These are phyloP conservation scores for Pythium scleroteichum DNA, from an alignment of 352 stramenopile genomes.

Conservation along the genomic window DNA sequence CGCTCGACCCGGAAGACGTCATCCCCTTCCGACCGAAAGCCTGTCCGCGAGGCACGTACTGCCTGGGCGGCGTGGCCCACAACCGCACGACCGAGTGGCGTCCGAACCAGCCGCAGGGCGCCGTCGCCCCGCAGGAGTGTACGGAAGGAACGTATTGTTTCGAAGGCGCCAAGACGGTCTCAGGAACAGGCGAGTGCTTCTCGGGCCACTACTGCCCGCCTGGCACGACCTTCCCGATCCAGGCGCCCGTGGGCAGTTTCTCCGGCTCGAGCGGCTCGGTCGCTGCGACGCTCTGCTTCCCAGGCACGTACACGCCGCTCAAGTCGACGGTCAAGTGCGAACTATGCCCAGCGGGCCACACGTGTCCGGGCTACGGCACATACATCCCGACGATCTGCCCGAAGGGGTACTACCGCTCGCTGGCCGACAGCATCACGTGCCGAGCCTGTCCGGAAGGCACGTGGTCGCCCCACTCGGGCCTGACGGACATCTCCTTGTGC, in stretches of 20 bases:
- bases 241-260: constrained; percentile 93
- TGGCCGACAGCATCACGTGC: constrained; percentile 95
- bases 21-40: constrained; percentile 76
- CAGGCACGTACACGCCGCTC: constrained; percentile 95
- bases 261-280: constrained; percentile 85
- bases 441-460: constrained; percentile 94
- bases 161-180: constrained; percentile 69
- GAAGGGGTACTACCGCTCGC: constrained; percentile 92
- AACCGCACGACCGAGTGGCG: constrained; percentile 92
- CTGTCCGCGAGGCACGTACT: constrained; percentile 94
- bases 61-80: constrained; percentile 93
- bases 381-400: constrained; percentile 96
- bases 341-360: constrained; percentile 94
- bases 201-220: constrained; percentile 96
- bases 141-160: constrained; percentile 95
- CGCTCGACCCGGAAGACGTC: constrained; percentile 85
- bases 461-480: constrained; percentile 90
- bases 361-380: constrained; percentile 93
- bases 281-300: constrained; percentile 94
- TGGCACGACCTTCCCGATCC: constrained; percentile 80
- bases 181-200: constrained; percentile 89
- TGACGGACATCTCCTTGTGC: constrained; percentile 95
- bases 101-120: constrained; percentile 76
- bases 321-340: constrained; percentile 87
- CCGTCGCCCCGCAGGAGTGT: constrained; percentile 90